Conservation (phyloP, 1,284 basidiomycete genomes). For the Ganoderma sinense region DNA sequence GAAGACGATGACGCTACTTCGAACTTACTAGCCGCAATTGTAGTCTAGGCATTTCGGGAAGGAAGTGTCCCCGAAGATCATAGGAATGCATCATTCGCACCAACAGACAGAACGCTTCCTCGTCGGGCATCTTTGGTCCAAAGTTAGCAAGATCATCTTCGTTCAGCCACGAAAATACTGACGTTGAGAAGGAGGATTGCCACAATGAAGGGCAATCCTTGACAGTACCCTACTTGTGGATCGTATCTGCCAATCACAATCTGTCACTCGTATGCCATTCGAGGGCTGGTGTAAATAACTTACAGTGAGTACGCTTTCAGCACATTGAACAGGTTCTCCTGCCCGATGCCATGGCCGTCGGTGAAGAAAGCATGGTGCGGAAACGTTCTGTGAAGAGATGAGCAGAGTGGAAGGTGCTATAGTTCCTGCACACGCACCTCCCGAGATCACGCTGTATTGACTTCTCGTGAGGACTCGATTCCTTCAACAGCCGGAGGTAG, state of each 20-base stretch:
- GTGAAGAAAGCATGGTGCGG: slow-evolving; percentile 98
- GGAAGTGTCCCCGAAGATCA: slow-evolving; percentile 94
- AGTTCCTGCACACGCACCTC: slow-evolving; percentile 52
- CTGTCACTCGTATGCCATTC: slow-evolving; percentile 23
- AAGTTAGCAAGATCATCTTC: background rate
- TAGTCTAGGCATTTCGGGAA: slow-evolving; percentile 97
- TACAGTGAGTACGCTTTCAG: slow-evolving; percentile 96
- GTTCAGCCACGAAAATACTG: slow-evolving; percentile 36
- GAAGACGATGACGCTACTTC: background rate
- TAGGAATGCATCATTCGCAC: slow-evolving; percentile 99
- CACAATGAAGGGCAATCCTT: slow-evolving; percentile 95
- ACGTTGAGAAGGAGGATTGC: slow-evolving; percentile 94
- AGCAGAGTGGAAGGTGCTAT: slow-evolving; percentile 3
- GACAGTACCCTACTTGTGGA: slow-evolving; percentile 95
- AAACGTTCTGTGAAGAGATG: slow-evolving; percentile 74
- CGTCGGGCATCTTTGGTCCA: slow-evolving; percentile 88
- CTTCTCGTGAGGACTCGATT: slow-evolving; percentile 90
- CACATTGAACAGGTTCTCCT: slow-evolving; percentile 97
- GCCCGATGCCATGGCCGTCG: slow-evolving; percentile 90
- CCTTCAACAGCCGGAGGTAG: slow-evolving; percentile 87
- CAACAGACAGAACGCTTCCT: slow-evolving; percentile 96
- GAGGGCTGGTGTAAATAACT: slow-evolving; percentile 35
- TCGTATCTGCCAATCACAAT: slow-evolving; percentile 73
- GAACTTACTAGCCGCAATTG: slow-evolving; percentile 84
- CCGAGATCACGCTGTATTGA: slow-evolving; percentile 92